phyloP scores from a whole-genome alignment of 2,329 filamentous ascomycete species.

The Bipolaris sorokiniana region DNA sequence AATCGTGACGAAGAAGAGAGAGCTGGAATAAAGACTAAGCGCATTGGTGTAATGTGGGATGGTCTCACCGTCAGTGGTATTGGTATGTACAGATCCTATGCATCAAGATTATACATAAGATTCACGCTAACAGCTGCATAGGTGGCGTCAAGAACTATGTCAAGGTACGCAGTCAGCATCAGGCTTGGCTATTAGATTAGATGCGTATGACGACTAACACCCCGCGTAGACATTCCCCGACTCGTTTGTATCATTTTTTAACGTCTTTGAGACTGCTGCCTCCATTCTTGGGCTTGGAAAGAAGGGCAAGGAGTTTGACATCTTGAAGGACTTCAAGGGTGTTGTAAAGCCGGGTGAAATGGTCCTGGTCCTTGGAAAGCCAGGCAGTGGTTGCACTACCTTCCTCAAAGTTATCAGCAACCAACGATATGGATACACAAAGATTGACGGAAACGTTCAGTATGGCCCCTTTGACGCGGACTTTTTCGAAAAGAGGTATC shows the following conservation, averaged over 20 bases:
- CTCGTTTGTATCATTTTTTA: constrained; percentile 77
- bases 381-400: constrained; percentile 66
- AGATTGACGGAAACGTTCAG: constrained; percentile 70
- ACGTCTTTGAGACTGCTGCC: constrained; percentile 70
- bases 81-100: constrained; percentile 54
- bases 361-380: constrained; percentile 80
- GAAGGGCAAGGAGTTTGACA: constrained; percentile 73
- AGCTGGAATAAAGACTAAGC: constrained; percentile 80
- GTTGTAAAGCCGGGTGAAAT: constrained; percentile 75
- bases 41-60: constrained; percentile 76
- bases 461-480: constrained; percentile 76
- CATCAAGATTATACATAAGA: not conserved
- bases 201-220: constrained; percentile 27
- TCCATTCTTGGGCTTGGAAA: constrained; percentile 68
- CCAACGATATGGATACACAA: constrained; percentile 65
- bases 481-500: constrained; percentile 73
- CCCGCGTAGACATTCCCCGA: constrained; percentile 71
- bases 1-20: constrained; percentile 73
- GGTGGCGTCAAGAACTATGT: constrained; percentile 71
- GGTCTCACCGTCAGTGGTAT: constrained; percentile 76
- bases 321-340: constrained; percentile 73
- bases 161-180: constrained; percentile 37
- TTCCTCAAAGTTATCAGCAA: constrained; percentile 63
- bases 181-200: not conserved
- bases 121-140: constrained; percentile 9